Evolutionary conservation across 306 rosid genomes (phyloP).

Genomic region (Castanea crenata): DNA sequence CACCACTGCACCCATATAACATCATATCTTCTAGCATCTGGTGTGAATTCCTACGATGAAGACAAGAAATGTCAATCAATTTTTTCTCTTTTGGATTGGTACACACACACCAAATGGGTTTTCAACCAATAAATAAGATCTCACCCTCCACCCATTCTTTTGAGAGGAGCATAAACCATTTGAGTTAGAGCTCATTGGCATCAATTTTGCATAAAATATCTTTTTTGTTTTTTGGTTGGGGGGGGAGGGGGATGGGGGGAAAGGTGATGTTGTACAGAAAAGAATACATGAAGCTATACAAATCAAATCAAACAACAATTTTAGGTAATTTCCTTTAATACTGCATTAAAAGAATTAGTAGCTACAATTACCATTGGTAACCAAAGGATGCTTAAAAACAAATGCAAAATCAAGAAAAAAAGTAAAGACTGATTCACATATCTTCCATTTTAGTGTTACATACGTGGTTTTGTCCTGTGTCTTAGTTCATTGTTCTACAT

Average conservation of each 20-base stretch:
- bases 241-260: too few species aligned
- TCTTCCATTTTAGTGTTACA: not conserved
- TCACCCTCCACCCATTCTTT: too few species aligned
- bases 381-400: not conserved
- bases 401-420: not conserved
- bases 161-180: too few species aligned
- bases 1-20: constrained; percentile 99
- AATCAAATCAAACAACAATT: not conserved
- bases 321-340: not conserved
- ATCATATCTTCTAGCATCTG: constrained; percentile 80
- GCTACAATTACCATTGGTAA: not conserved
- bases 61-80: constrained; percentile 20
- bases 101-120: too few species aligned
- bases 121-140: too few species aligned
- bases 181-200: too few species aligned
- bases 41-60: constrained; percentile 76
- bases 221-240: too few species aligned
- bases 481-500: too few species aligned
- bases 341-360: not conserved
- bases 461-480: too few species aligned
- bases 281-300: not conserved
- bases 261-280: not conserved
- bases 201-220: not conserved
- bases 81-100: not conserved
- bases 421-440: not conserved